These are phyloP conservation scores for Eucalyptus leucophloia DNA, from an alignment of 345 rosid species.

Conservation along the genomic window DNA sequence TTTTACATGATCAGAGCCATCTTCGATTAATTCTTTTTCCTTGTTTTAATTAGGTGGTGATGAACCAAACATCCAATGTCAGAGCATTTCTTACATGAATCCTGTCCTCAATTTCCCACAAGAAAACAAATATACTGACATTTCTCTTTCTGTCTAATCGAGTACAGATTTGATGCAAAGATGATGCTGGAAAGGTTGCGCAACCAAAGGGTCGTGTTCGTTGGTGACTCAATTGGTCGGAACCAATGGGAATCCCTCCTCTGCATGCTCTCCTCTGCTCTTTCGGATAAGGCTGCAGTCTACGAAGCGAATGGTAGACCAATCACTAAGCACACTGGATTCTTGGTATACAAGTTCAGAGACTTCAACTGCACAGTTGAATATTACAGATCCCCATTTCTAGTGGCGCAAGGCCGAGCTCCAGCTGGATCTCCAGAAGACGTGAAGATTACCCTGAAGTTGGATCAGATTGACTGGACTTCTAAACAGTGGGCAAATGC, in stretches of 20 bases:
- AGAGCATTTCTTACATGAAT: not conserved
- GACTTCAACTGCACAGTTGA: conserved; percentile 84
- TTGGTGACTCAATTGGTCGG: conserved; percentile 92
- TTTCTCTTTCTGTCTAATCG: not conserved
- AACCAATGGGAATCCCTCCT: conserved; percentile 97
- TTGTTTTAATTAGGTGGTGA: not conserved
- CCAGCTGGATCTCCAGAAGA: conserved; percentile 35
- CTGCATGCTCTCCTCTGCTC: conserved; percentile 66
- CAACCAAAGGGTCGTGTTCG: conserved; percentile 57
- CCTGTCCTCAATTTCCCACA: not conserved
- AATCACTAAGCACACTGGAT: conserved; percentile 82
- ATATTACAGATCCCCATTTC: conserved; percentile 79
- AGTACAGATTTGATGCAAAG: conserved; percentile 58
- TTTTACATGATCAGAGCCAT: not conserved
- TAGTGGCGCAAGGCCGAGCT: conserved; percentile 55
- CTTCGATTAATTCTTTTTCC: not conserved
- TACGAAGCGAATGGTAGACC: conserved; percentile 69
- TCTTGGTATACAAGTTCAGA: conserved; percentile 54
- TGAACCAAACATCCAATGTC: not conserved
- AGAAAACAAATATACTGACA: not conserved
- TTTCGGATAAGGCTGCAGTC: conserved; percentile 45
- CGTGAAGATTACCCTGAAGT: conserved; percentile 51
- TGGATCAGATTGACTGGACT: conserved; percentile 65
- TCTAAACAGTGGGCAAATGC: conserved; percentile 56
- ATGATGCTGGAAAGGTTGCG: conserved; percentile 56